Evolutionary conservation across 1,284 basidiomycete species (phyloP).

Genomic region (Leccinum ponderosum): DNA sequence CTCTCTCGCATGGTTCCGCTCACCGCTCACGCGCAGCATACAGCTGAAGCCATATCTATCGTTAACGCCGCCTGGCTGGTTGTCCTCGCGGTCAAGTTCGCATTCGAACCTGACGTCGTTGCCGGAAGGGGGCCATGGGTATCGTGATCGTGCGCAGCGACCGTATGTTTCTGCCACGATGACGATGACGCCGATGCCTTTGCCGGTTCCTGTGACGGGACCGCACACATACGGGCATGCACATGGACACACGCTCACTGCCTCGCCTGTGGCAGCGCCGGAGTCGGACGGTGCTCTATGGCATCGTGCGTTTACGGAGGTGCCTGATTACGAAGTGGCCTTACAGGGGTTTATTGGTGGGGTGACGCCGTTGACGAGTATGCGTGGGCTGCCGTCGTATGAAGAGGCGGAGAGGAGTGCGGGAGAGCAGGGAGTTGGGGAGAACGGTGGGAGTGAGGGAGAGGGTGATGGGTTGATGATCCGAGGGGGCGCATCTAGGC

Average conservation of each 20-base stretch:
- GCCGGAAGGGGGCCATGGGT: not conserved
- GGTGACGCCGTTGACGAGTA: constrained; percentile 77
- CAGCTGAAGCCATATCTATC: constrained; percentile 59
- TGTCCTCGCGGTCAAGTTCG: constrained; percentile 39
- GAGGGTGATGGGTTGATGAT: constrained; percentile 18
- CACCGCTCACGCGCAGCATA: constrained; percentile 34
- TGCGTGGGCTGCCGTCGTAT: constrained; percentile 78
- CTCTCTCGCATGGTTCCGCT: not conserved
- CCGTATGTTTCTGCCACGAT: not conserved
- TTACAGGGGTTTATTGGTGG: constrained; percentile 84
- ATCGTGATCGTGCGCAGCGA: not conserved
- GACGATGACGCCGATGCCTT: not conserved
- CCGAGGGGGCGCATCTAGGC: not conserved
- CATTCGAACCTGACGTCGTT: constrained; percentile 36
- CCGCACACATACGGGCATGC: not conserved
- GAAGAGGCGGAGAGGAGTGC: constrained; percentile 50
- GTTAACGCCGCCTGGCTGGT: constrained; percentile 38
- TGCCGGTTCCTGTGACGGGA: not conserved
- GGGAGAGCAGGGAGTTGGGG: not conserved
- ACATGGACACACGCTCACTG: constrained; percentile 1
- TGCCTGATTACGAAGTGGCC: constrained; percentile 84
- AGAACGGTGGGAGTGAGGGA: not conserved
- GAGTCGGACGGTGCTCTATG: constrained; percentile 39
- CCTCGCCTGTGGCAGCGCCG: constrained; percentile 2
- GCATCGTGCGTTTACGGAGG: constrained; percentile 66